Evolutionary conservation across 2,329 filamentous ascomycete species (phyloP).

Genomic region (Fusarium coffeatum): DNA sequence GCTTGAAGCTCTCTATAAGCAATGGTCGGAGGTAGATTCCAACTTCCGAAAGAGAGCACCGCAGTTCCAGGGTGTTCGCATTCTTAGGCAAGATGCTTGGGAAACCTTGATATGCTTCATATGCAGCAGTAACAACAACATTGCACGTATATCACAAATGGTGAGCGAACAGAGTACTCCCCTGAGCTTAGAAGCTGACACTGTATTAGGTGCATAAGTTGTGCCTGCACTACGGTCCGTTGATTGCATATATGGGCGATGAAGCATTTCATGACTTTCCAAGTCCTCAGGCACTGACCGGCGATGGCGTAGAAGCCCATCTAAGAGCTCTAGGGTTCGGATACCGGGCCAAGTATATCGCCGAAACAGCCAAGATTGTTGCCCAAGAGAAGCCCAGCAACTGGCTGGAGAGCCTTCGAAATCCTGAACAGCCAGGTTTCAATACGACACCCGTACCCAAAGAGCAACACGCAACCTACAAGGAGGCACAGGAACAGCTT

Average conservation of each 20-base stretch:
- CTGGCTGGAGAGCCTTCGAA: constrained; percentile 84
- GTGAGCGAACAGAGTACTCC: constrained; percentile 55
- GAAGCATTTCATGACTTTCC: constrained; percentile 90
- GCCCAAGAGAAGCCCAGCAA: constrained; percentile 71
- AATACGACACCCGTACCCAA: constrained; percentile 57
- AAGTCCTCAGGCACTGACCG: constrained; percentile 76
- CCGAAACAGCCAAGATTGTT: constrained; percentile 83
- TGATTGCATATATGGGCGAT: constrained; percentile 76
- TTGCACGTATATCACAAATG: constrained; percentile 94
- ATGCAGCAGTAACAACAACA: constrained; percentile 99
- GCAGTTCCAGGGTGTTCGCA: constrained; percentile 89
- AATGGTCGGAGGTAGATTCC: constrained; percentile 86
- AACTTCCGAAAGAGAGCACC: constrained; percentile 92
- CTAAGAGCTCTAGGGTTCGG: constrained; percentile 90
- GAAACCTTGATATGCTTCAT: constrained; percentile 95
- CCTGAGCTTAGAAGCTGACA: background rate
- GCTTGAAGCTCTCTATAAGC: constrained; percentile 78
- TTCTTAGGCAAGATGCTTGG: constrained; percentile 95
- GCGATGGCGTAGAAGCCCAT: constrained; percentile 79
- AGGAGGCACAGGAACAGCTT: constrained; percentile 81
- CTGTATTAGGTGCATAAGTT: constrained; percentile 78
- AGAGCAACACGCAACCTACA: constrained; percentile 72
- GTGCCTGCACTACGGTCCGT: constrained; percentile 84
- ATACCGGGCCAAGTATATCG: constrained; percentile 93
- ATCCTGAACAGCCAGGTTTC: constrained; percentile 76